phyloP scores from a whole-genome alignment of 2,329 filamentous ascomycete genomes.

The Fusarium sterilihyphosum region DNA sequence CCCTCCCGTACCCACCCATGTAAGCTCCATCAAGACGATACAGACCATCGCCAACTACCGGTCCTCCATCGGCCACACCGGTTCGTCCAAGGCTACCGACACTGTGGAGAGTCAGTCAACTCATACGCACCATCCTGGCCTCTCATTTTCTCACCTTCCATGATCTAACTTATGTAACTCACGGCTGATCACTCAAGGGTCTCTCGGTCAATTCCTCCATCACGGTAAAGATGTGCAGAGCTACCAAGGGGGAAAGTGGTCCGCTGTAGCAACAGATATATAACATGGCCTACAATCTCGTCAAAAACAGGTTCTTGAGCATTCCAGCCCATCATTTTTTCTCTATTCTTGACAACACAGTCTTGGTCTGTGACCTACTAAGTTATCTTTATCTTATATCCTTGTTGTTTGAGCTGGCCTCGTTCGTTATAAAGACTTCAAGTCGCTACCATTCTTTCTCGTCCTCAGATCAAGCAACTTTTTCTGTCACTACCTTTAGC shows the following conservation, averaged over 20 bases:
- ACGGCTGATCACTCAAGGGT: slow-evolving; percentile 8
- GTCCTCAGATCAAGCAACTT: slow-evolving; percentile 1
- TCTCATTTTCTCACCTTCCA: background rate
- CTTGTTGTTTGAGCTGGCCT: slow-evolving; percentile 27
- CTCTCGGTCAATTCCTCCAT: slow-evolving; percentile 3
- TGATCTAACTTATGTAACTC: background rate
- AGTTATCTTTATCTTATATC: slow-evolving; percentile 4
- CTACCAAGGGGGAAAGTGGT: slow-evolving; percentile 9
- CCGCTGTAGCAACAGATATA: slow-evolving; percentile 11
- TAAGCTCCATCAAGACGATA: slow-evolving; percentile 19
- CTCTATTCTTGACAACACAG: slow-evolving; percentile 21
- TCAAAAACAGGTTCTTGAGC: slow-evolving; percentile 8
- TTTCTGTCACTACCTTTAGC: slow-evolving; percentile 1
- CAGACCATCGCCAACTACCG: slow-evolving; percentile 4
- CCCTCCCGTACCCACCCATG: background rate
- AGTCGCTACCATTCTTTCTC: background rate
- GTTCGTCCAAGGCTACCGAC: background rate
- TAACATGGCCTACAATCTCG: slow-evolving; percentile 9
- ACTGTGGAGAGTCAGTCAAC: background rate
- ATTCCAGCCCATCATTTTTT: slow-evolving; percentile 2
- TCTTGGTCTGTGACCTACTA: slow-evolving; percentile 31
- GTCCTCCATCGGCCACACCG: background rate
- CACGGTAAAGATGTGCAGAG: slow-evolving; percentile 22
- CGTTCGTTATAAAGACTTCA: slow-evolving; percentile 20
- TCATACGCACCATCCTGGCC: background rate